A percentile compares a stretch with the other conserved stretches of the same genome.
These are phyloP conservation scores for Cryphonectria nitschkei DNA, from an alignment of 2,329 filamentous ascomycete species.

Conservation along the genomic window DNA sequence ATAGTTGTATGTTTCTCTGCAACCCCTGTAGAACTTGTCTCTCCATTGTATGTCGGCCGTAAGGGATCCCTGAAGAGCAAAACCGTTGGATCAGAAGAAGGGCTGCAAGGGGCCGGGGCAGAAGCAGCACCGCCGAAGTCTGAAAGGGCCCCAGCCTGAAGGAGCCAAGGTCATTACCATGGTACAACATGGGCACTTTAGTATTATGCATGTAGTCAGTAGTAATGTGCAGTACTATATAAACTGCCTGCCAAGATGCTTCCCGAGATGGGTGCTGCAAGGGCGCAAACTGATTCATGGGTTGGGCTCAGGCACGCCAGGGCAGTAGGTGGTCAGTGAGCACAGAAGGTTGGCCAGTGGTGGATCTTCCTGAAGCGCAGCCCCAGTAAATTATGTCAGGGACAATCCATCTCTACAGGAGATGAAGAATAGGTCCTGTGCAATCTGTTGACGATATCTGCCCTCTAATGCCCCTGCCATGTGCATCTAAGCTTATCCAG, in stretches of 20 bases:
- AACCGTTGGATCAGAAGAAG: neutral
- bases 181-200: too few species aligned
- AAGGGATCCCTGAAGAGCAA: neutral
- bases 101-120: neutral
- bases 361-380: neutral
- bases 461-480: too few species aligned
- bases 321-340: neutral
- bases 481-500: too few species aligned
- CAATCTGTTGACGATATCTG: too few species aligned
- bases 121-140: neutral
- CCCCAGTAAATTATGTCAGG: neutral
- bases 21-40: neutral
- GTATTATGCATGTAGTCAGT: neutral
- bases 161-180: neutral
- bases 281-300: neutral
- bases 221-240: neutral
- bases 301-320: neutral
- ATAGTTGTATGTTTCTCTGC: neutral
- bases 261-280: neutral
- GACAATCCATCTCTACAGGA: neutral
- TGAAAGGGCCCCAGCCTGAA: neutral
- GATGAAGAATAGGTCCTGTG: too few species aligned
- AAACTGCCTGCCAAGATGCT: neutral
- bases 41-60: neutral
- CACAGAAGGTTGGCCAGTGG: neutral